These are phyloP conservation scores for Auricularia sp. DNA, from an alignment of 768 basidiomycete species.

Conservation along the genomic window DNA sequence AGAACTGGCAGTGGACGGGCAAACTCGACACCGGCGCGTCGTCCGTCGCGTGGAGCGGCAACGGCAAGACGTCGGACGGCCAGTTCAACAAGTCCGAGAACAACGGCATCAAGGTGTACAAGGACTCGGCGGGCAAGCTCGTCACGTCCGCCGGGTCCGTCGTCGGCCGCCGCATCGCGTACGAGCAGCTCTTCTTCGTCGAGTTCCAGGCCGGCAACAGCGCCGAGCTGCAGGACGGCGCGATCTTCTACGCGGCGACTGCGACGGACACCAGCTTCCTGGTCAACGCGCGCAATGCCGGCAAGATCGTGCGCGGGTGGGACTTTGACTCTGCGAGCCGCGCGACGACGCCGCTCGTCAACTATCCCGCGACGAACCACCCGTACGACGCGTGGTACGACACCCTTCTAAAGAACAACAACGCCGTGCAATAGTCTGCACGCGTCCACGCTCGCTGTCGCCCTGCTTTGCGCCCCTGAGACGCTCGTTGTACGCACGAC, in stretches of 20 bases:
- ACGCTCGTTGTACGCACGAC: no score
- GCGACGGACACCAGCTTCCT: neutral
- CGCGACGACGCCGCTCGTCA: neutral
- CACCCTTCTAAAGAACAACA: neutral
- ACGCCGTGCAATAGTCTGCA: neutral
- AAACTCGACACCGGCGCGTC: neutral
- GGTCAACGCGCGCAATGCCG: neutral
- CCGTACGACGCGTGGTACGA: conserved; percentile 1
- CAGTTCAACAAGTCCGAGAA: neutral
- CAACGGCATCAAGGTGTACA: neutral
- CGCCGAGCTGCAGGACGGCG: conserved; percentile 1
- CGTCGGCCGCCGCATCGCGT: neutral
- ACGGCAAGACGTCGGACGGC: neutral
- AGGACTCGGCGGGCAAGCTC: neutral
- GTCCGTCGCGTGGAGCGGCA: neutral
- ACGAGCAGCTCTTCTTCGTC: conserved; percentile 1
- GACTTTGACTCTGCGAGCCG: neutral
- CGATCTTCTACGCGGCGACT: neutral
- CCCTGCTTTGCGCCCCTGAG: no score
- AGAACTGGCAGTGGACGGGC: neutral
- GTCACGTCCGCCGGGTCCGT: neutral
- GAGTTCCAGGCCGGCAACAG: neutral
- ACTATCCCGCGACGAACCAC: neutral
- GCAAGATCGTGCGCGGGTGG: neutral
- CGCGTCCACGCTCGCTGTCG: no score